phyloP scores from a whole-genome alignment of 305 asterid genomes.

The Withania somnifera region DNA sequence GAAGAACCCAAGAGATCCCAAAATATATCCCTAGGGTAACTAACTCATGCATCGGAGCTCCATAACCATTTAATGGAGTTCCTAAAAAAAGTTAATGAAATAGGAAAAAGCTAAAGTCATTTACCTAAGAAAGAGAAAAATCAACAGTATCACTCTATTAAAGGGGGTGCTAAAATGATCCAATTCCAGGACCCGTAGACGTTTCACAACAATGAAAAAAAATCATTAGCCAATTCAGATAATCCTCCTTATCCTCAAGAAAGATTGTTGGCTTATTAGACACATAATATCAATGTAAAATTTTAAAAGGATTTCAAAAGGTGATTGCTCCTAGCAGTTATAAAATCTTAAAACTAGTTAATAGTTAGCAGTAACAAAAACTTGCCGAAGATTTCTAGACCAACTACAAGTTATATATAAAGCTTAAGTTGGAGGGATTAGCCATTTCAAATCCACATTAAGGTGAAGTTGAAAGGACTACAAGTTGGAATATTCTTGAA shows the following conservation, averaged over 20 bases:
- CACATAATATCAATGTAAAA: constrained; percentile 8
- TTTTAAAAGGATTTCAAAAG: constrained; percentile 1
- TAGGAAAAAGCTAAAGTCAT: not conserved
- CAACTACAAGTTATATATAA: constrained; percentile 4
- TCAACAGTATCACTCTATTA: not conserved
- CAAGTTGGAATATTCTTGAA: constrained; percentile 9
- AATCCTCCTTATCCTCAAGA: constrained; percentile 40
- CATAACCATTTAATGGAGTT: constrained; percentile 48
- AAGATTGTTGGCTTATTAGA: constrained; percentile 25
- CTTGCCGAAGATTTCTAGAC: constrained; percentile 18
- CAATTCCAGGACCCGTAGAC: constrained; percentile 26
- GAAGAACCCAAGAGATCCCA: constrained; percentile 59
- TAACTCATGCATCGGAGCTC: constrained; percentile 49
- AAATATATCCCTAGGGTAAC: constrained; percentile 44
- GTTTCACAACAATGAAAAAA: constrained; percentile 9
- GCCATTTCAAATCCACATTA: not conserved
- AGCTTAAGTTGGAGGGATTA: not conserved
- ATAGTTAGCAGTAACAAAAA: constrained; percentile 21
- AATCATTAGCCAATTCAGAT: constrained; percentile 4
- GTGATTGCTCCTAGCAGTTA: constrained; percentile 34
- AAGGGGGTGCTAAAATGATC: constrained; percentile 38
- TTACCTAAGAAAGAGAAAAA: not conserved
- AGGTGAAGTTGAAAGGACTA: not conserved
- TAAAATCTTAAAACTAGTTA: constrained; percentile 49
- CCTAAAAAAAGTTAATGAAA: constrained; percentile 13